Percentiles rank a stretch among this genome's conserved stretches.
Evolutionary conservation across 768 basidiomycete genomes (phyloP).

Genomic region (Galerina sulciceps): DNA sequence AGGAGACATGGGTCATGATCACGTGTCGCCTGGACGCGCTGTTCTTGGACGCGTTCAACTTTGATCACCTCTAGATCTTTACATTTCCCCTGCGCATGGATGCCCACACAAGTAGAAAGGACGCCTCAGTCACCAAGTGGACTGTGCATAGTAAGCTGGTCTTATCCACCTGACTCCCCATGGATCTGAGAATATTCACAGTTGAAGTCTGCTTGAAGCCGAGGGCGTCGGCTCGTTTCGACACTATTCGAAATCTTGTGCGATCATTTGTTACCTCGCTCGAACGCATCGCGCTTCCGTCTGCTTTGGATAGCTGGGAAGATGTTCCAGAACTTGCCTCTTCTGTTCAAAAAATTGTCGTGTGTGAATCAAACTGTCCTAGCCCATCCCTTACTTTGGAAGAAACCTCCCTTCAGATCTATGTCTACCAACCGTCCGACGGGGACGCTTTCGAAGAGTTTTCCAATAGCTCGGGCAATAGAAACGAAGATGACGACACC

Average conservation of each 20-base stretch:
- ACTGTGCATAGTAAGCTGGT: slow-evolving; percentile 62
- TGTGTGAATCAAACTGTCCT: slow-evolving; percentile 73
- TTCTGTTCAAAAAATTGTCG: slow-evolving; percentile 77
- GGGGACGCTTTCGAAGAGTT: slow-evolving; percentile 76
- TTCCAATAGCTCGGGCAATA: slow-evolving; percentile 52
- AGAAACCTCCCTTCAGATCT: slow-evolving; percentile 73
- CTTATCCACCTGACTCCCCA: neutral
- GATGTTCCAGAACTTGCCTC: slow-evolving; percentile 69
- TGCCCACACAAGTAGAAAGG: neutral
- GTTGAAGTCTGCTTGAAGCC: slow-evolving; percentile 84
- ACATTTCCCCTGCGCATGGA: no score
- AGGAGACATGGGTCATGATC: no score
- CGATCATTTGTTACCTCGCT: slow-evolving; percentile 59
- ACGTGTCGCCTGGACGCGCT: slow-evolving; percentile 46
- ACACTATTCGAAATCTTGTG: slow-evolving; percentile 71
- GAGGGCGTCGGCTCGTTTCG: slow-evolving; percentile 72
- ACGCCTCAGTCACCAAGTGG: slow-evolving; percentile 44
- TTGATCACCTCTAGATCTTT: slow-evolving; percentile 1
- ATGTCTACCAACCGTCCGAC: slow-evolving; percentile 85
- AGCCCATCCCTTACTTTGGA: slow-evolving; percentile 54
- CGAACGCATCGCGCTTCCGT: slow-evolving; percentile 71
- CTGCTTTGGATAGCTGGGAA: slow-evolving; percentile 79
- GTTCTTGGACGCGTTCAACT: slow-evolving; percentile 35
- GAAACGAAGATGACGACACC: slow-evolving; percentile 73
- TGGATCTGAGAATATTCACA: slow-evolving; percentile 29